Base-by-base conservation (phyloP, 805 yeast species). In the Brettanomyces sp. region DNA sequence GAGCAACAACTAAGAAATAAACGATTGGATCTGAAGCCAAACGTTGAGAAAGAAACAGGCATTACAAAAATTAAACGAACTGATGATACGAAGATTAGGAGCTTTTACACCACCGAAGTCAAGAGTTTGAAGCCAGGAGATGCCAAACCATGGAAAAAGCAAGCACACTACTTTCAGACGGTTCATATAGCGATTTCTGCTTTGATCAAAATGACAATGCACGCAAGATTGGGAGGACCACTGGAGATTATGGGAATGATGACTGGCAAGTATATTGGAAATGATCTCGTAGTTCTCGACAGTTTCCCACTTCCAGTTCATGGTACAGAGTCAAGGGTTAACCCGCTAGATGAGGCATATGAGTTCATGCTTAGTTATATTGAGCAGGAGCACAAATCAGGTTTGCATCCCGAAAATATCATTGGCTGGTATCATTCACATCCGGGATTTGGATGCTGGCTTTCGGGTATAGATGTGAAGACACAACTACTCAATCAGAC, bases 381-480 rank as follows among this genome's bases (percentile, higher is more conserved):
- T 44, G 81, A 81, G 45, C 67, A 72, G 38, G 61, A 77, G 50
- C 76, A 76, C 56, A 50, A 67, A 24, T 66, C 72, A 18, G 77
- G 77, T 1, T 49, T 50, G 28, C 62, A 76, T n/a, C 49, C 59
- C n/a, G 82, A 85, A 50, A 76, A 85, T 53, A 84, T 91, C 22
- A 86, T 93, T 13, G 99, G 99, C 8, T 91, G 99, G 99, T 91
- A 93, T 64, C 98, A 73, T 63, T 88, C 91, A 4, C 99, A 91
- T 63, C 99, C 99, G 0, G 96, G 96, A 0, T 91, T 89, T 62
- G 97, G 96, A 14, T 90, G 97, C 62, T 91, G 97, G 96, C 65
- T 91, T 39, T 82, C 93, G 45, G 95, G 93, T 4, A 88, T 91
- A 36, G 98, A 91, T 64, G 95, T 93, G 33, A 81, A 85, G 40